Evolutionary conservation across 768 basidiomycete species (phyloP).

Genomic region (Phaffia australis): DNA sequence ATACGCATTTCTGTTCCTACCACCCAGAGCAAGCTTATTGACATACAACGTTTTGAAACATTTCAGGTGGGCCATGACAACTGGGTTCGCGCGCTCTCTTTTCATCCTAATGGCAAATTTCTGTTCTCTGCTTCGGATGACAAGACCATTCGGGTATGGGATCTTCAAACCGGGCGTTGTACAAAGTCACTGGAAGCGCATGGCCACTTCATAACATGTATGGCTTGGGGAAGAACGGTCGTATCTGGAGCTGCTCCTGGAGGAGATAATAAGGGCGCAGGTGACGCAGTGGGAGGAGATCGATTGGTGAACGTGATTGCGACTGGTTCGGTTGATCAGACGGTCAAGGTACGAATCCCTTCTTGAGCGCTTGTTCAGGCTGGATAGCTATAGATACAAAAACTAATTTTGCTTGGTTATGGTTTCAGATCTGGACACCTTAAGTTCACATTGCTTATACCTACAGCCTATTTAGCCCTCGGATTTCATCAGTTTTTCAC

Average conservation of each 20-base stretch:
- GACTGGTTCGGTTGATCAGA: conserved; percentile 45
- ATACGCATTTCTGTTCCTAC: not conserved
- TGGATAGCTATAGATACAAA: not conserved
- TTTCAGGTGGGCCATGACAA: conserved; percentile 52
- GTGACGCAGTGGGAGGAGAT: conserved; percentile 26
- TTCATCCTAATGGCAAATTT: conserved; percentile 81
- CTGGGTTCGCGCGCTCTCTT: conserved; percentile 77
- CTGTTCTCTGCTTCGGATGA: conserved; percentile 87
- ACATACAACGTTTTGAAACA: conserved; percentile 9
- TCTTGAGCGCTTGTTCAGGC: not conserved
- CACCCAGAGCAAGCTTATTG: not conserved
- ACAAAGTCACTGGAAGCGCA: conserved; percentile 80
- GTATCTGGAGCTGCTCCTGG: conserved; percentile 32
- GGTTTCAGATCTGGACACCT: conserved; percentile 1
- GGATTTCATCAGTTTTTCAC: no score
- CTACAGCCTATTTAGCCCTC: no score
- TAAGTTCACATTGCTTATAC: not conserved
- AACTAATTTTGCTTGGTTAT: not conserved
- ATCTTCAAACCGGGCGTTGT: conserved; percentile 71
- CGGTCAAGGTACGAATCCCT: conserved; percentile 37
- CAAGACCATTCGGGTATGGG: conserved; percentile 84
- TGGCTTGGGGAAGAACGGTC: conserved; percentile 61
- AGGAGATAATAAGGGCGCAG: conserved; percentile 14
- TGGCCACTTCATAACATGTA: conserved; percentile 66
- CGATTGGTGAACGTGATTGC: conserved; percentile 45